These are phyloP conservation scores for sunflower (Helianthus annuus) DNA, from an alignment of 129 eudicot species.

Conservation along the genomic window HanXRQr2.0-SUNRISE NC_035435.2:175987352-175987851, in stretches of 20 bases:
- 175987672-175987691: slow-evolving; percentile 97
- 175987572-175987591: slow-evolving; percentile 90
- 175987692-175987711: slow-evolving; percentile 58
- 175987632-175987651: slow-evolving; percentile 97
- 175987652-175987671: slow-evolving; percentile 88
- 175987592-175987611: slow-evolving; percentile 91
- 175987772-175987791: slow-evolving; percentile 3
- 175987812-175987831: slow-evolving; percentile 95
- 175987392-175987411: not conserved
- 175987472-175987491: not conserved
- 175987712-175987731: not conserved
- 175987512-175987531: slow-evolving; percentile 88
- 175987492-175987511: slow-evolving; percentile 70
- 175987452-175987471: not conserved
- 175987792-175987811: slow-evolving; percentile 57
- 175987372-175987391: slow-evolving; percentile 41
- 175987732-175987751: not conserved
- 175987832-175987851: slow-evolving; percentile 78
- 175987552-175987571: slow-evolving; percentile 87
- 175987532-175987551: slow-evolving; percentile 78
- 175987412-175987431: not conserved
- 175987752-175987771: slow-evolving; percentile 11
- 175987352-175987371: slow-evolving; percentile 84
- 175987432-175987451: not conserved
- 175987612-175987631: slow-evolving; percentile 88